Conservation (phyloP, 2,329 filamentous ascomycete species). For the Gyromitra esculenta region DNA sequence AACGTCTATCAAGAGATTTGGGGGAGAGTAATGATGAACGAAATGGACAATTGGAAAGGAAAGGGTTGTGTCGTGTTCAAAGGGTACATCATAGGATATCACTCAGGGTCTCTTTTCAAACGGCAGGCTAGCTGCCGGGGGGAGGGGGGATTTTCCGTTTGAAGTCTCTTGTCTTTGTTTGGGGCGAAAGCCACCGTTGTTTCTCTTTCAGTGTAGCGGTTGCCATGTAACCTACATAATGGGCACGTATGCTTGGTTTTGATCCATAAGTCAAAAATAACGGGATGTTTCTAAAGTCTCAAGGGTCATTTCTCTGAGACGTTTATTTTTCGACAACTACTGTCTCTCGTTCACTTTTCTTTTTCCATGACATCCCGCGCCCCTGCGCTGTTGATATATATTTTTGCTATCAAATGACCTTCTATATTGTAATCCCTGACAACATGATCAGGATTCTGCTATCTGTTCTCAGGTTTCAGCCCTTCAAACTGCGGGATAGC, state of each 20-base stretch:
- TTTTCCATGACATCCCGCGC: conserved; percentile 32
- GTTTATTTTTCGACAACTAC: conserved; percentile 22
- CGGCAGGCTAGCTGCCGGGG: conserved; percentile 35
- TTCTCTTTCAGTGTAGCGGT: conserved; percentile 24
- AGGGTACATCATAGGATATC: conserved; percentile 44
- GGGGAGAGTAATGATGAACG: background rate
- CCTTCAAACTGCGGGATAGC: conserved; percentile 44
- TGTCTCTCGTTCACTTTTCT: conserved; percentile 29
- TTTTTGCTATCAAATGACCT: conserved; percentile 42
- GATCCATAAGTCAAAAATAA: conserved; percentile 29
- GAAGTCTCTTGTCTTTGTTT: conserved; percentile 46
- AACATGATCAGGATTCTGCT: conserved; percentile 34
- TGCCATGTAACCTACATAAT: conserved; percentile 27
- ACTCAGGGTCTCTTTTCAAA: conserved; percentile 45
- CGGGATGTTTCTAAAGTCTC: conserved; percentile 45
- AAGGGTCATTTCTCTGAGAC: conserved; percentile 24
- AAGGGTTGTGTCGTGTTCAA: conserved; percentile 8
- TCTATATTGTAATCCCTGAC: conserved; percentile 19
- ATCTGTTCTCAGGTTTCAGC: conserved; percentile 43
- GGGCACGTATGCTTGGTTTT: conserved; percentile 30
- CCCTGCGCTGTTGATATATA: conserved; percentile 28
- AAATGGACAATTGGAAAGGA: conserved; percentile 6
- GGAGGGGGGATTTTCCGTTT: conserved; percentile 31
- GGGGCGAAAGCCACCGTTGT: conserved; percentile 38
- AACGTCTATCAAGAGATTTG: background rate